Percentiles rank a stretch among this genome's conserved stretches.
Conservation (phyloP, 306 rosid species). For the Vigna mungo region DNA sequence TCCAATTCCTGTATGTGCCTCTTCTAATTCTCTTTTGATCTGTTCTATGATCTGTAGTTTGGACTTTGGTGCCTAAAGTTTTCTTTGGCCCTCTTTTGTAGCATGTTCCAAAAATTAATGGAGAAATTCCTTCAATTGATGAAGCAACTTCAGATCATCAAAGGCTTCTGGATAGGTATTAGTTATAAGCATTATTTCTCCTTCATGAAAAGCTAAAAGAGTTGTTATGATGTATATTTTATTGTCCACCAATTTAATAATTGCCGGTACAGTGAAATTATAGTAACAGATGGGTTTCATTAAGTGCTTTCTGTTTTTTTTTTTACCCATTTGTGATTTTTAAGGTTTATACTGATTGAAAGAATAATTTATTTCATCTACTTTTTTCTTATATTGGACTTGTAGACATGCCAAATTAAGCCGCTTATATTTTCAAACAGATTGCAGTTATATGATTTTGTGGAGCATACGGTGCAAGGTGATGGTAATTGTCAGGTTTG, state of each 20-base stretch:
- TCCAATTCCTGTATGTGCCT: conserved; percentile 74
- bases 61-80: conserved; percentile 4
- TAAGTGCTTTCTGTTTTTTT: not conserved
- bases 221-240: conserved; percentile 23
- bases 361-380: conserved; percentile 32
- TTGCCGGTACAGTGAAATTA: conserved; percentile 1
- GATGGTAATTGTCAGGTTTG: conserved; percentile 97
- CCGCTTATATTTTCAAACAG: conserved; percentile 46
- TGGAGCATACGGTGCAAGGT: conserved; percentile 74
- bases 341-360: conserved; percentile 23
- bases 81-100: conserved; percentile 43
- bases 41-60: conserved; percentile 8
- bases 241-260: conserved; percentile 2
- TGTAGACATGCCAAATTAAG: conserved; percentile 39
- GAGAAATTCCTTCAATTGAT: conserved; percentile 90
- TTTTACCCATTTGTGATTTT: conserved; percentile 10
- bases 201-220: conserved; percentile 12
- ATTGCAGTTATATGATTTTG: conserved; percentile 72
- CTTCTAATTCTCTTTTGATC: conserved; percentile 30
- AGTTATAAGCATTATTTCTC: conserved; percentile 26
- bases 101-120: conserved; percentile 93
- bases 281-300: conserved; percentile 19
- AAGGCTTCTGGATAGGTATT: conserved; percentile 84
- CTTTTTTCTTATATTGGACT: conserved; percentile 30
- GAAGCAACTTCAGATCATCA: conserved; percentile 95